Conservation (phyloP, 139 green algal species). For the Volvox reticuliferus region DNA sequence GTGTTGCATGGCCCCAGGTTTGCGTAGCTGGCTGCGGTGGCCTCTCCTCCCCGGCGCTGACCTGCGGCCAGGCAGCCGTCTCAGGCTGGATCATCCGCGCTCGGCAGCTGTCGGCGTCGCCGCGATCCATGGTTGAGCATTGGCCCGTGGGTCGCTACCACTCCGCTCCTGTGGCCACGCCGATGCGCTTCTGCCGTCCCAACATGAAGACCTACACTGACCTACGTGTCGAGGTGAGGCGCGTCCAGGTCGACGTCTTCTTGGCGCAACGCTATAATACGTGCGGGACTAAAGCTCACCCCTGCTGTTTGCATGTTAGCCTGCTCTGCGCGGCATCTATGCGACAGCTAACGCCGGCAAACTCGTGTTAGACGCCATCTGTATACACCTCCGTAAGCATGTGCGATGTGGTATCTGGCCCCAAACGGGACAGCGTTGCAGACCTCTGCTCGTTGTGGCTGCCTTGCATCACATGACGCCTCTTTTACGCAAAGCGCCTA, state of each 20-base stretch:
- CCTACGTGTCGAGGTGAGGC: slow-evolving; percentile 54
- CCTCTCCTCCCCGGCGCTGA: slow-evolving; percentile 10
- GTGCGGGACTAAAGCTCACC: too few species aligned
- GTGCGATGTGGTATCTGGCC: too few species aligned
- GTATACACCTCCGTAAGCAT: too few species aligned
- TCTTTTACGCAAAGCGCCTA: too few species aligned
- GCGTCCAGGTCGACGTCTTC: neutral
- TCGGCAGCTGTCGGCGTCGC: slow-evolving; percentile 70
- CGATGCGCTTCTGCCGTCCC: slow-evolving; percentile 68
- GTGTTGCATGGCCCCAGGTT: neutral
- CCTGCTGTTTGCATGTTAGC: too few species aligned
- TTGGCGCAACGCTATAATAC: too few species aligned
- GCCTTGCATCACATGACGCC: too few species aligned
- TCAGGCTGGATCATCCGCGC: slow-evolving; percentile 67
- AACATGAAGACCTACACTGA: slow-evolving; percentile 84
- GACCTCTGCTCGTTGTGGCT: too few species aligned
- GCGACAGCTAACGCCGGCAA: too few species aligned
- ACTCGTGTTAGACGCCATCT: too few species aligned
- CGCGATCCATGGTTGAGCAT: neutral
- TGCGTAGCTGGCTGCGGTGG: slow-evolving; percentile 23
- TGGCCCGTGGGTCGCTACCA: slow-evolving; percentile 68
- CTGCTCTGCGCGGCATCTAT: too few species aligned
- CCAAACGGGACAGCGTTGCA: too few species aligned
- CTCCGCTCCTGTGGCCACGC: slow-evolving; percentile 44
- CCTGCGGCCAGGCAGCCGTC: slow-evolving; percentile 47